Evolutionary conservation across 2,329 filamentous ascomycete species (phyloP).

Genomic region (Penicillium italicum): DNA sequence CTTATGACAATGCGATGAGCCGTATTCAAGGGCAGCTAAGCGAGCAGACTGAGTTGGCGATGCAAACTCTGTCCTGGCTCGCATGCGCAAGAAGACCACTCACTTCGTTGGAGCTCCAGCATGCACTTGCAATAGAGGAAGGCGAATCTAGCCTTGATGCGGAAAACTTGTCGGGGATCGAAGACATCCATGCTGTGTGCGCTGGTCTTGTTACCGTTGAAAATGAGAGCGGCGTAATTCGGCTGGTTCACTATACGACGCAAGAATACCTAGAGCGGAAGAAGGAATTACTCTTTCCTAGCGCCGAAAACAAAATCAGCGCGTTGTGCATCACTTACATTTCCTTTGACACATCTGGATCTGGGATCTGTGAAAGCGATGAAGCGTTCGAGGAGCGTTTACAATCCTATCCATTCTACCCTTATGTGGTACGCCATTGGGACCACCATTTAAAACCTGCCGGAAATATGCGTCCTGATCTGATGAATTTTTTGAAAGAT

Average conservation of each 20-base stretch:
- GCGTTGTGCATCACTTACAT: neutral
- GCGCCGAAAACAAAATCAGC: neutral
- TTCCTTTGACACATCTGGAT: neutral
- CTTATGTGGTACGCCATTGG: neutral
- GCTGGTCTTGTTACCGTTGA: conserved; percentile 36
- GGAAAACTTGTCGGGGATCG: conserved; percentile 34
- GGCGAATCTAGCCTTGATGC: conserved; percentile 29
- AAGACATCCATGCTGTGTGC: conserved; percentile 26
- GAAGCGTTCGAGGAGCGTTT: neutral
- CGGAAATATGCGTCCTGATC: neutral
- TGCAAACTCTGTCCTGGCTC: conserved; percentile 43
- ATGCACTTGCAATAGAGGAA: conserved; percentile 43
- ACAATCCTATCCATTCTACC: neutral
- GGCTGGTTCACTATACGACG: conserved; percentile 35
- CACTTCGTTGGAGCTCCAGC: conserved; percentile 36
- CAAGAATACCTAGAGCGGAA: conserved; percentile 32
- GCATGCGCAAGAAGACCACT: conserved; percentile 37
- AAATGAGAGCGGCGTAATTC: conserved; percentile 26
- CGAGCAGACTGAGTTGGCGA: conserved; percentile 38
- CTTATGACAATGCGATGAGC: conserved; percentile 45
- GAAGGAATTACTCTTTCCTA: conserved; percentile 6
- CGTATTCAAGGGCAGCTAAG: conserved; percentile 42
- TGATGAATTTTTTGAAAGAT: neutral
- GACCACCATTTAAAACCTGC: neutral
- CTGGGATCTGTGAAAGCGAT: neutral